Evolutionary conservation across 768 basidiomycete species (phyloP), one percentile per base, ranked within the genome.

Genomic region (Xerocomus brunneocitrinus): DNA sequence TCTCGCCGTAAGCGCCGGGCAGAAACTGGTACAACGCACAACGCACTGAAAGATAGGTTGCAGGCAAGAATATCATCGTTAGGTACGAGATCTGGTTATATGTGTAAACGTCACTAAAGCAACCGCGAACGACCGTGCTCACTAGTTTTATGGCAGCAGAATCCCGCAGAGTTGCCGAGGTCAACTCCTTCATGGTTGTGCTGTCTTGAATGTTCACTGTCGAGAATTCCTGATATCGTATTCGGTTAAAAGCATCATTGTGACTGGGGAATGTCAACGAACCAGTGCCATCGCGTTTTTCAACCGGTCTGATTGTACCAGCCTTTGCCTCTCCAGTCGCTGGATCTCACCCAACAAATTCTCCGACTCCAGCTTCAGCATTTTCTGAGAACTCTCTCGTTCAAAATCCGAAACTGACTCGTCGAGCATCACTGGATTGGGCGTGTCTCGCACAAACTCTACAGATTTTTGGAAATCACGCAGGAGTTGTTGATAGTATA

Each of bases 61-160:
- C 76, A 1, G 83, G 83, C 25, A 84, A 67, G 66, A 84, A 84
- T 34, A 82, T 62, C 80, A 84, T 81, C 0, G 82, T 82, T 8
- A 85, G 65, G 53, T 81, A 82, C 0, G 80, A 74, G 31, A 84
- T 76, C 63, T 81, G 73, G 54, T 42, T 8, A 35, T 19, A 6
- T 12, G 16, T 8, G 28, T 59, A 3, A 54, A 48, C 5, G 34
- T 38, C 25, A 8, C 16, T 27, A 30, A 42, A 43, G 3, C 27
- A 34, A 3, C 14, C 22, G 30, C 8, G 13, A 10, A 14, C 3
- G 24, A 34, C 32, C 14, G 3, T 34, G 14, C 28, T 32, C 40
- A 66, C 62, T 48, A 67, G 67, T 49, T 72, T 72, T 66, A 73
- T 70, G 22, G 69, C 69, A 3, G 71, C 55, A 63, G 77, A 79